phyloP scores from a whole-genome alignment of 2,329 filamentous ascomycete species.

The Coniochaeta hoffmannii region DNA sequence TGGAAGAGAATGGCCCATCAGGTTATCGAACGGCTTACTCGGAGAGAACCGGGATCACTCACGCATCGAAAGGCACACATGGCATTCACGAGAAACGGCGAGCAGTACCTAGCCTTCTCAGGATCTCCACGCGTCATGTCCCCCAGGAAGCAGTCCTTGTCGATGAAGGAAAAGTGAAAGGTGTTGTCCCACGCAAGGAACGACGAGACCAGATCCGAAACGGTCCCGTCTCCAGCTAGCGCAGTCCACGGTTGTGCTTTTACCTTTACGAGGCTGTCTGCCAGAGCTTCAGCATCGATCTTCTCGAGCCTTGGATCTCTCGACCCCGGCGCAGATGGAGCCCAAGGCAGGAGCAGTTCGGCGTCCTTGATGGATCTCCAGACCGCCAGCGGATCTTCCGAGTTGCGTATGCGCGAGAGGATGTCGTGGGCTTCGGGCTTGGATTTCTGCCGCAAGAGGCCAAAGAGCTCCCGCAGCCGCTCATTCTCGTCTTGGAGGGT shows the following conservation, averaged over 20 bases:
- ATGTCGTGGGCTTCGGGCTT: slow-evolving; percentile 14
- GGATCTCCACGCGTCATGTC: slow-evolving; percentile 17
- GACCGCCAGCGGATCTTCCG: slow-evolving; percentile 7
- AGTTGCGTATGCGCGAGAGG: slow-evolving; percentile 10
- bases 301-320: slow-evolving; percentile 5
- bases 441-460: slow-evolving; percentile 9
- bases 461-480: slow-evolving; percentile 12
- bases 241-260: slow-evolving; percentile 22
- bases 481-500: slow-evolving; percentile 10
- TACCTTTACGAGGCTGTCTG: slow-evolving; percentile 15
- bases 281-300: slow-evolving; percentile 11
- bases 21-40: background rate
- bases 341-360: slow-evolving; percentile 12
- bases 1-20: slow-evolving; percentile 1
- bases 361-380: slow-evolving; percentile 12
- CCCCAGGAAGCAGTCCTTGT: slow-evolving; percentile 16
- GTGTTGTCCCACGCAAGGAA: slow-evolving; percentile 22
- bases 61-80: slow-evolving; percentile 23
- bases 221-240: slow-evolving; percentile 21
- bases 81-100: slow-evolving; percentile 23
- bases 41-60: slow-evolving; percentile 5
- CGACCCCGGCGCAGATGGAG: slow-evolving; percentile 2
- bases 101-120: slow-evolving; percentile 17
- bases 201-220: slow-evolving; percentile 21
- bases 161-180: slow-evolving; percentile 17